Base-by-base conservation (phyloP, 1,139 yeast genomes). In the Blastobotrys proliferans region DNA sequence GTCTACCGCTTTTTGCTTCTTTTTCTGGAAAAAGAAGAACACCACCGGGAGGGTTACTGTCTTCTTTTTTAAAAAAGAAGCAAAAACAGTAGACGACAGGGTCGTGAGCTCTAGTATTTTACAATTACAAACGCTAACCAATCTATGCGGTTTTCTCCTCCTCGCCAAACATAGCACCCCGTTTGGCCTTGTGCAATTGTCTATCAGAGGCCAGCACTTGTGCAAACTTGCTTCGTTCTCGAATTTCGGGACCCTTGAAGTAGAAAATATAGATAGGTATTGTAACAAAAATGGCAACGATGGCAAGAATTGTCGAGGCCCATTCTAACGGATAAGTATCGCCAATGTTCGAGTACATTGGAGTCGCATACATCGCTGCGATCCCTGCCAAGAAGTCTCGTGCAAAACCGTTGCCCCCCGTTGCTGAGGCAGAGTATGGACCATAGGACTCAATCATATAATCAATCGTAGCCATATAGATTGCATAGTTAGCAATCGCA, bases 191-290 rank as follows among this genome's bases (percentile, higher is more conserved):
- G 20, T 40, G 34, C n/a, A 6, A 10, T 9, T 8, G 9, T 26
- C 43, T 20, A 19, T 40, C 43, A 26, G 43, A 24, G 13, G 51
- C 46, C 39, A 52, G 42, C 33, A 45, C 39, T 41, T 52, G 55
- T 3, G 55, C 55, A 34, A 51, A 74, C 50, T 61, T 69, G 4
- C 77, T 72, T 48, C 69, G 65, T 9, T 74, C 75, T 51, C 79
- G 64, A 54, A 74, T 62, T 49, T 64, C 64, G 2, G 77, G 76
- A 3, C 81, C 81, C 46, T 70, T 67, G 47, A 68, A 54, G 58
- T 73, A 72, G 48, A 76, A 70, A 25, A 68, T 54, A 25, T 73
- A 68, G 6, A 80, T 77, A 1, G 47, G 41, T 22, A 44, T 32
- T 2, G 34, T 26, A 9, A 40, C 35, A 2, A 44, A 10, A 21